Evolutionary conservation across 495 filamentous ascomycete genomes (phyloP).

Genomic region (Trichoderma asperelloides): DNA sequence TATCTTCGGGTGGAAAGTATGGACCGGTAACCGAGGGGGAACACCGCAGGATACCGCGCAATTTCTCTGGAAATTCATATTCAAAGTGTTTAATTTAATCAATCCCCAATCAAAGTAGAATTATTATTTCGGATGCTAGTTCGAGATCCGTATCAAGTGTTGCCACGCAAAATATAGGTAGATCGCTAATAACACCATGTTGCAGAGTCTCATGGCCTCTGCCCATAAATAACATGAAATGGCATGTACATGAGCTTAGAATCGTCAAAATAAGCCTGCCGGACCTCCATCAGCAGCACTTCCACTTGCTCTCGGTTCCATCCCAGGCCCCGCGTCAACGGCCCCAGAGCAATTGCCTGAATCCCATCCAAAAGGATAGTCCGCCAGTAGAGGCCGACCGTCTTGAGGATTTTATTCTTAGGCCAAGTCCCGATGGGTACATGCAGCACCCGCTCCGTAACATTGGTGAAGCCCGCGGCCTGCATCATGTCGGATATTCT

Average conservation of each 20-base stretch:
- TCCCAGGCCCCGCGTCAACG: constrained; percentile 47
- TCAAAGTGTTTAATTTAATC: no score
- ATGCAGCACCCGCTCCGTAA: constrained; percentile 50
- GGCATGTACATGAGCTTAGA: constrained; percentile 39
- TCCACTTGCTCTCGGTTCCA: constrained; percentile 41
- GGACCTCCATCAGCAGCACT: constrained; percentile 35
- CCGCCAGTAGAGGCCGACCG: constrained; percentile 49
- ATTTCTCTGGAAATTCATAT: no score
- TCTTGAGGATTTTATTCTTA: constrained; percentile 51
- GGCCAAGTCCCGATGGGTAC: constrained; percentile 62
- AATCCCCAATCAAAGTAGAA: no score
- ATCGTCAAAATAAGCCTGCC: constrained; percentile 37
- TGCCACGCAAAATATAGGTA: background rate
- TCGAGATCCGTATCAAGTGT: background rate
- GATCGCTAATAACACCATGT: background rate
- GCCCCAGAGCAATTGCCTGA: constrained; percentile 52
- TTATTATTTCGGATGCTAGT: background rate
- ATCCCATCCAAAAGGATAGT: constrained; percentile 53
- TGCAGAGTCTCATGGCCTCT: constrained; percentile 25
- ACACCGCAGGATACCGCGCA: no score
- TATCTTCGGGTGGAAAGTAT: no score
- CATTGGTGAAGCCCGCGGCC: constrained; percentile 50
- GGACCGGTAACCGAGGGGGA: no score
- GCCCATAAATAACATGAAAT: constrained; percentile 41
- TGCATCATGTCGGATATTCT: constrained; percentile 39